These are phyloP conservation scores for Penicilliopsis zonata DNA, from an alignment of 495 filamentous ascomycete genomes.

Conservation along the genomic window DNA sequence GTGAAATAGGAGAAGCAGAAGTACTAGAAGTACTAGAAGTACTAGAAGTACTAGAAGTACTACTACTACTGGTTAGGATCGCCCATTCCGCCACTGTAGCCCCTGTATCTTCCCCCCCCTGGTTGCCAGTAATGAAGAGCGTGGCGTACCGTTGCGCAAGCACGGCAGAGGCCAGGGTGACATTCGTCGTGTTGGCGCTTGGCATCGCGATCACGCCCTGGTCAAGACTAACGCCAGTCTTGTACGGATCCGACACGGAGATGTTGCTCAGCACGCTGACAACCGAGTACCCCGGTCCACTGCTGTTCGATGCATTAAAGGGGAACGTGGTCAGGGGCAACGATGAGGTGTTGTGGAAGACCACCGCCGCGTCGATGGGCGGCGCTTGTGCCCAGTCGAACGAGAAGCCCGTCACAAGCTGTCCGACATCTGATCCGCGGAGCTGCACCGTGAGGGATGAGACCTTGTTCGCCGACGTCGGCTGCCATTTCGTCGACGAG, in stretches of 20 bases:
- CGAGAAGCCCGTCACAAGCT: slow-evolving; percentile 37
- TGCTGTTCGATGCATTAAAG: neutral
- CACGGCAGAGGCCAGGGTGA: slow-evolving; percentile 23
- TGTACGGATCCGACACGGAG: slow-evolving; percentile 24
- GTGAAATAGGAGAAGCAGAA: too few species aligned
- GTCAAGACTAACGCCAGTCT: slow-evolving; percentile 11
- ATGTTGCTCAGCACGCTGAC: slow-evolving; percentile 16
- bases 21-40: too few species aligned
- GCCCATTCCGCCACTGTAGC: slow-evolving; percentile 67
- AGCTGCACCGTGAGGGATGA: slow-evolving; percentile 39
- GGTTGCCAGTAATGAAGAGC: slow-evolving; percentile 34
- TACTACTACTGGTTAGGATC: too few species aligned
- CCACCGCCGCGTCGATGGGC: slow-evolving; percentile 41
- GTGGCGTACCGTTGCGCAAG: slow-evolving; percentile 30
- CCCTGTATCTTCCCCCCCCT: slow-evolving; percentile 32
- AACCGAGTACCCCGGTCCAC: slow-evolving; percentile 5
- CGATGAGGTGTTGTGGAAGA: slow-evolving; percentile 38
- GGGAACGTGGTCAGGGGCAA: slow-evolving; percentile 6
- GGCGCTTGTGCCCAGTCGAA: slow-evolving; percentile 60
- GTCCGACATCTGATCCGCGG: slow-evolving; percentile 23
- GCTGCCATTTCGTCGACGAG: slow-evolving; percentile 62
- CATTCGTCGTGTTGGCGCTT: slow-evolving; percentile 34
- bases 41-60: too few species aligned
- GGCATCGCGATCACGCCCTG: slow-evolving; percentile 25
- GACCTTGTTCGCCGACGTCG: slow-evolving; percentile 32